Evolutionary conservation across 176 grass and related monocot species (phyloP).

Genomic region (Zizania latifolia): DNA sequence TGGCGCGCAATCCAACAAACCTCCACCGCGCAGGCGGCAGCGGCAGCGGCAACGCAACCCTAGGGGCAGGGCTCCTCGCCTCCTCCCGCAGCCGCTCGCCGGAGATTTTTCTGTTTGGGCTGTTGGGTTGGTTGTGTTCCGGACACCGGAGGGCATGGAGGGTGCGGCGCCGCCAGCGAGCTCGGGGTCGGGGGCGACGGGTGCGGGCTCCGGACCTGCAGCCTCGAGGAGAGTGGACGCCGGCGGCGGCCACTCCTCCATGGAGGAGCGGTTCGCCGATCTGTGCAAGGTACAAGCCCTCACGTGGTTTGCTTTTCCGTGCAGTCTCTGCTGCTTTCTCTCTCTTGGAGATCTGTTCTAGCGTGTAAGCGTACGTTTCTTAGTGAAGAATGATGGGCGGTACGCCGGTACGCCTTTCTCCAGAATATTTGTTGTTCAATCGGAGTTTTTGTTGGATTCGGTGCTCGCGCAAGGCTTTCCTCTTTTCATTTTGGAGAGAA

Average conservation of each 20-base stretch:
- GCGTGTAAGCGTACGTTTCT: background rate
- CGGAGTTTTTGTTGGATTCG: background rate
- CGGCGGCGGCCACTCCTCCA: background rate
- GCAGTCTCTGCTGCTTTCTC: background rate
- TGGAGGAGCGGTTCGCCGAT: constrained; percentile 36
- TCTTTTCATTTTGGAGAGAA: background rate
- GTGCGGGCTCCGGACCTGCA: background rate
- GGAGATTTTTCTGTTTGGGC: background rate
- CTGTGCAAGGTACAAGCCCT: constrained; percentile 32
- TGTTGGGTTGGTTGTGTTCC: background rate
- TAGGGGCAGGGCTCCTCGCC: background rate
- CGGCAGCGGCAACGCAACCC: too few species aligned
- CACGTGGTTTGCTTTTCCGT: background rate
- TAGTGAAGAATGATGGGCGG: background rate
- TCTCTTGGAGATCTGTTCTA: background rate
- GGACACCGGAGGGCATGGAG: background rate
- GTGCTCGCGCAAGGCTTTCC: background rate
- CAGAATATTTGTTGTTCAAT: background rate
- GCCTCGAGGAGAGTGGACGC: background rate
- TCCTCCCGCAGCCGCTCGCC: constrained; percentile 3
- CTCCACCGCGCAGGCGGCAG: background rate
- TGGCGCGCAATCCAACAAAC: constrained; percentile 33
- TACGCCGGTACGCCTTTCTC: background rate
- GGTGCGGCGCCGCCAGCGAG: constrained; percentile 25
- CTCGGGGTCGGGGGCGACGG: constrained; percentile 1